These are phyloP conservation scores for Tubosaeta sp. DNA, from an alignment of 768 basidiomycete genomes.

Conservation along the genomic window DNA sequence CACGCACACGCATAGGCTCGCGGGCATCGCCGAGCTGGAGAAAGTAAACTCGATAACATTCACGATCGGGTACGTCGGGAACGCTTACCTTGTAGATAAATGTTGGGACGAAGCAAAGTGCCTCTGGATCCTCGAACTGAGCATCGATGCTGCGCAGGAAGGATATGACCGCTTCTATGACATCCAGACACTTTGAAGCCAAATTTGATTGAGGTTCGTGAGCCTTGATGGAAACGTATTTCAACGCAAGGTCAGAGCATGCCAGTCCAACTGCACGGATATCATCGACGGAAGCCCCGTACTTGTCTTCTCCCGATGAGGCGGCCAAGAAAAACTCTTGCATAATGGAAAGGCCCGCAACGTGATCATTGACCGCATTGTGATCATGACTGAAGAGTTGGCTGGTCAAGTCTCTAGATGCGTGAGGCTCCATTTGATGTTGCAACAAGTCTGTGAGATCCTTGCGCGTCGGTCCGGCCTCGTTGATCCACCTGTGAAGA, in stretches of 20 bases:
- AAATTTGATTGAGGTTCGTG: conserved; percentile 92
- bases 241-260: conserved; percentile 87
- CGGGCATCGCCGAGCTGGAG: conserved; percentile 86
- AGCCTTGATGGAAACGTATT: conserved; percentile 87
- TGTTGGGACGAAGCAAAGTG: conserved; percentile 82
- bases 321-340: conserved; percentile 70
- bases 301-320: conserved; percentile 52
- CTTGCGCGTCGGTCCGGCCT: conserved; percentile 75
- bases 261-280: conserved; percentile 67
- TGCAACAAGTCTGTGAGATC: conserved; percentile 85
- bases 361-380: conserved; percentile 88
- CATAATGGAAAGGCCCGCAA: conserved; percentile 69
- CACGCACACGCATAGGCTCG: conserved; percentile 73
- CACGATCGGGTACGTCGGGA: not conserved
- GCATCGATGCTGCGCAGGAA: conserved; percentile 71
- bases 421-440: conserved; percentile 86
- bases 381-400: conserved; percentile 94
- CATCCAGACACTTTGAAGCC: conserved; percentile 82
- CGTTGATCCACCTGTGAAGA: conserved; percentile 77
- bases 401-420: conserved; percentile 68
- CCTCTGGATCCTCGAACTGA: conserved; percentile 83
- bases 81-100: conserved; percentile 77
- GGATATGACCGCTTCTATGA: conserved; percentile 71
- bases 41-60: conserved; percentile 1
- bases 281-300: conserved; percentile 41